These are phyloP conservation scores for Spathaspora girioi DNA, from an alignment of 805 yeast species.

Conservation along the genomic window DNA sequence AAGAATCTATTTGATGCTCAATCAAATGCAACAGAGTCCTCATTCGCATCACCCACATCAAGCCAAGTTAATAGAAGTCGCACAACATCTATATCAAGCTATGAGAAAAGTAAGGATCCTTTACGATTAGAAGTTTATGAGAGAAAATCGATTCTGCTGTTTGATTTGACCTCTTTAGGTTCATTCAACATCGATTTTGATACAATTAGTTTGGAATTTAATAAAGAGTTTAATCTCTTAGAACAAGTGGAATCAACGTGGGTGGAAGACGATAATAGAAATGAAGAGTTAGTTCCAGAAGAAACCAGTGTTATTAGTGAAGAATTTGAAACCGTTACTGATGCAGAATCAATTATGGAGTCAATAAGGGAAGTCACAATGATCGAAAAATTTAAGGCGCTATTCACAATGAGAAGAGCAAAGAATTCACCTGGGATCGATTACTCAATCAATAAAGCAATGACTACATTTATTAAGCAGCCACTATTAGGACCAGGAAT, in stretches of 20 bases:
- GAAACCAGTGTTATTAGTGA: not conserved
- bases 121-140: slow-evolving; percentile 1
- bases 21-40: not conserved
- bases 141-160: not conserved
- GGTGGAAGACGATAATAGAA: not conserved
- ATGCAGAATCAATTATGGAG: not conserved
- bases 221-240: not conserved
- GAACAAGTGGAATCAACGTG: not conserved
- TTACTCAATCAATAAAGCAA: not conserved
- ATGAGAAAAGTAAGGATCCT: not conserved
- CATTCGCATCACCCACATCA: not conserved
- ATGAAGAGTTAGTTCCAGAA: not conserved
- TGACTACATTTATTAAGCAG: not conserved
- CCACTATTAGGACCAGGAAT: not conserved
- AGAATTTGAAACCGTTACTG: not conserved
- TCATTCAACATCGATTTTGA: slow-evolving; percentile 6
- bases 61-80: slow-evolving; percentile 1
- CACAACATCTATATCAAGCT: not conserved
- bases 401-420: not conserved
- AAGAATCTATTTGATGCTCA: not conserved
- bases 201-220: slow-evolving; percentile 5
- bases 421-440: not conserved
- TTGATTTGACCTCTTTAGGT: slow-evolving; percentile 1
- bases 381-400: not conserved
- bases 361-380: not conserved